These are phyloP conservation scores for Chenopodium album DNA, from an alignment of 148 eudicot species.

Conservation along the genomic window DNA sequence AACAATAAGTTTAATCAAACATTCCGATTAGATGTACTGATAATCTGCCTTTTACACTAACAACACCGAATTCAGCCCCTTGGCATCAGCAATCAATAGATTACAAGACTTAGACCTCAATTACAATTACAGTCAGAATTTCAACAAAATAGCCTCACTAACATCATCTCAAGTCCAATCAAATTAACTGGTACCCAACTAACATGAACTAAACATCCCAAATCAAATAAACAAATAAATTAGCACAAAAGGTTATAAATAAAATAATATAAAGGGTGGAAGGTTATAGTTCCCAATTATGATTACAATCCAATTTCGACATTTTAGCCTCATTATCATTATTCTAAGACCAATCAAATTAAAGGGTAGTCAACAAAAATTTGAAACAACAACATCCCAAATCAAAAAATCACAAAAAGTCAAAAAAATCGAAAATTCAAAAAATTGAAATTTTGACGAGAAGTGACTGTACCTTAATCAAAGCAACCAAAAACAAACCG, in stretches of 20 bases:
- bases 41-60: not conserved
- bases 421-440: not conserved
- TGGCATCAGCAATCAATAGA: not conserved
- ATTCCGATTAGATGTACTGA: not conserved
- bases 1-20: not conserved
- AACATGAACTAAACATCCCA: too few relatives aligned
- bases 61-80: too few relatives aligned
- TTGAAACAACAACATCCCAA: not conserved
- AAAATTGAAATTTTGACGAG: not conserved
- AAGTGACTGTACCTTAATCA: conserved; percentile 55
- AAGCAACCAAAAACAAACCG: conserved; percentile 57
- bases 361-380: not conserved
- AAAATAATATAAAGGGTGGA: too few relatives aligned
- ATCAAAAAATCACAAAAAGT: too few relatives aligned
- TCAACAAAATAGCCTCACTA: too few relatives aligned
- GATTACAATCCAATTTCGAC: not conserved
- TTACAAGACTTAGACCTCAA: not conserved
- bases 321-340: not conserved
- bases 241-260: too few relatives aligned
- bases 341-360: not conserved
- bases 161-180: too few relatives aligned
- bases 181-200: too few relatives aligned
- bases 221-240: too few relatives aligned
- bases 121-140: too few relatives aligned
- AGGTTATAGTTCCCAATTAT: not conserved